phyloP scores from a whole-genome alignment of 83 land plant genomes.

The Diphasiastrum complanatum region DNA sequence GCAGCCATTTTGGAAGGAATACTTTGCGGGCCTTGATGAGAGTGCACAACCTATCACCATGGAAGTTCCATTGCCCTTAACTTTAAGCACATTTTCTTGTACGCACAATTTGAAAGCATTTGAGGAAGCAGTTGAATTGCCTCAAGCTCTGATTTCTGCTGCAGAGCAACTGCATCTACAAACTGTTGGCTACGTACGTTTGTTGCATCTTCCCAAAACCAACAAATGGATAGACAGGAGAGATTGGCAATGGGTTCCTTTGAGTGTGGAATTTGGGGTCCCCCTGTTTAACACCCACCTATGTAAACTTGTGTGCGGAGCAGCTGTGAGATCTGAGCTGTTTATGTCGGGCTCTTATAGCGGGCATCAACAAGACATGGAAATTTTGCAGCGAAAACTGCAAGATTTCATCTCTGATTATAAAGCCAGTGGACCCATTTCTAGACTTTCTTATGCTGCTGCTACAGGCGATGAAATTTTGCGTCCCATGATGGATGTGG shows the following conservation, averaged over 20 bases:
- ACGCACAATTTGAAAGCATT: too few relatives aligned
- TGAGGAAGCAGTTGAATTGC: too few relatives aligned
- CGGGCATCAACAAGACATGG: neutral
- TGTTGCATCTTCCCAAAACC: neutral
- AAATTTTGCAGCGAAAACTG: neutral
- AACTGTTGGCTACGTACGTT: slow-evolving; percentile 5
- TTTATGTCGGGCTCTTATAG: neutral
- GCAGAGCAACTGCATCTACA: neutral
- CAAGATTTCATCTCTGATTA: slow-evolving; percentile 2
- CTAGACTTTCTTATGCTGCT: slow-evolving; percentile 1
- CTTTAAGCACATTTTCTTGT: neutral
- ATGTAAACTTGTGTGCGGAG: slow-evolving; percentile 2
- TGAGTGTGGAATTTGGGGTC: slow-evolving; percentile 1
- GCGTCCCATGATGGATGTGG: too few relatives aligned
- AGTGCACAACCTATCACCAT: neutral
- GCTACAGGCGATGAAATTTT: too few relatives aligned
- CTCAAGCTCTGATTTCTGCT: too few relatives aligned
- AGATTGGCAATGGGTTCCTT: neutral
- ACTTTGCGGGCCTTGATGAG: neutral
- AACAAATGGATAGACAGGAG: too few relatives aligned
- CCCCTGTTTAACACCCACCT: slow-evolving; percentile 3
- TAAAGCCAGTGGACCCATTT: neutral
- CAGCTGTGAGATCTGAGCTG: neutral
- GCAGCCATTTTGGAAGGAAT: neutral
- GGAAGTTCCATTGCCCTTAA: neutral